These are phyloP conservation scores for Scutellaria minor DNA, from an alignment of 257 asterid genomes.

Conservation along the genomic window DNA sequence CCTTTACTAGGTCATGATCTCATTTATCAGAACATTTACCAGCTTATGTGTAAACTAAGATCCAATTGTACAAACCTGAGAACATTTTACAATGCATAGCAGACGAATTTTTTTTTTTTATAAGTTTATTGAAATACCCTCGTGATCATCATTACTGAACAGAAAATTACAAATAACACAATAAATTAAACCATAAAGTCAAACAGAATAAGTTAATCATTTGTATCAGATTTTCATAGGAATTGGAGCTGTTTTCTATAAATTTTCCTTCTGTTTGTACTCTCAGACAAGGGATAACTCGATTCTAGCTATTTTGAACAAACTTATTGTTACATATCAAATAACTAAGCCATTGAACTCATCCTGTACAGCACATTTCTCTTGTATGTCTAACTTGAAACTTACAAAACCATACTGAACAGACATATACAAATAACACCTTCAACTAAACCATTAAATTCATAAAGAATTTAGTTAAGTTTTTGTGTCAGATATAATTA, in stretches of 20 bases:
- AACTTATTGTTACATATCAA: too few species aligned
- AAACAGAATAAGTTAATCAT: too few species aligned
- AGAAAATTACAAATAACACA: constrained; percentile 9
- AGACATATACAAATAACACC: constrained; percentile 7
- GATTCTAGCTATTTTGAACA: too few species aligned
- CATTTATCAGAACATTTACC: not conserved
- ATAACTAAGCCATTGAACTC: constrained; percentile 1
- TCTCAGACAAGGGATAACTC: too few species aligned
- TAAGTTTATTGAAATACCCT: not conserved
- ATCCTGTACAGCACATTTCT: constrained; percentile 43
- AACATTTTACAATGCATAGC: constrained; percentile 15
- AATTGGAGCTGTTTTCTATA: too few species aligned
- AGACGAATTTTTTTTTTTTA: not conserved
- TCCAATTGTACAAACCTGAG: not conserved
- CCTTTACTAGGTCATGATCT: not conserved
- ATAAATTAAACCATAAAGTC: constrained; percentile 14
- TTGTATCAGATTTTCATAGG: too few species aligned
- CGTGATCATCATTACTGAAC: constrained; percentile 18
- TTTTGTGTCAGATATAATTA: too few species aligned
- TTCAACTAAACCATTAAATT: constrained; percentile 19
- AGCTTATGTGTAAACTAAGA: constrained; percentile 9
- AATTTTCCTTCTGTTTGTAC: too few species aligned
- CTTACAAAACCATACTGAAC: not conserved
- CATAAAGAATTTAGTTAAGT: too few species aligned
- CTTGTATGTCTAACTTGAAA: constrained; percentile 14